Percentiles rank a stretch among this genome's conserved stretches.
Conservation (phyloP, 768 basidiomycete species). For the Lactarius deliciosus region DNA sequence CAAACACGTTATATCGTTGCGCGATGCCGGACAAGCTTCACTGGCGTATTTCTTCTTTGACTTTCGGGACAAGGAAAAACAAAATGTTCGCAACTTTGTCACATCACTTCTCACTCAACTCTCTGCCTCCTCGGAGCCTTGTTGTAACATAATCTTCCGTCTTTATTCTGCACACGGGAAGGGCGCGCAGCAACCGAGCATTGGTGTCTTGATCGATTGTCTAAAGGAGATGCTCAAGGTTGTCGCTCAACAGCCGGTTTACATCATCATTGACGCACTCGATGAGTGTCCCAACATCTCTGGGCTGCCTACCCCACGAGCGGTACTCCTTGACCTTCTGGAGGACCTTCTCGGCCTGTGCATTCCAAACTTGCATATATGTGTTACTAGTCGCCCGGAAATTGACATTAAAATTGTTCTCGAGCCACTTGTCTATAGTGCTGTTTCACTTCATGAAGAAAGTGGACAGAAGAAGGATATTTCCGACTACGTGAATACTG, state of each 20-base stretch:
- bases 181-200: not conserved
- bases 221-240: not conserved
- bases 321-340: not conserved
- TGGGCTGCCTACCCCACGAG: not conserved
- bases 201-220: rapidly evolving
- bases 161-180: not conserved
- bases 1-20: not conserved
- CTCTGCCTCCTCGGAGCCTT: not conserved
- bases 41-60: not conserved
- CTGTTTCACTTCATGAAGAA: not conserved
- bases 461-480: not conserved
- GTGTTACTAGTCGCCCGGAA: not conserved
- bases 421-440: not conserved
- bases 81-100: not conserved
- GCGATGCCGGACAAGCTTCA: not conserved
- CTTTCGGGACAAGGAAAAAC: not conserved
- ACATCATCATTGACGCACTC: not conserved
- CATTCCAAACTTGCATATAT: not conserved
- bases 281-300: not conserved
- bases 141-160: rapidly evolving
- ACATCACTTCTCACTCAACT: not conserved
- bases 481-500: not conserved
- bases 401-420: not conserved
- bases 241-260: not conserved
- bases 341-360: not conserved